A percentile compares a stretch with the other conserved stretches of the same genome.
phyloP scores from a whole-genome alignment of 257 asterid species.

The Pogostemon cablin region DNA sequence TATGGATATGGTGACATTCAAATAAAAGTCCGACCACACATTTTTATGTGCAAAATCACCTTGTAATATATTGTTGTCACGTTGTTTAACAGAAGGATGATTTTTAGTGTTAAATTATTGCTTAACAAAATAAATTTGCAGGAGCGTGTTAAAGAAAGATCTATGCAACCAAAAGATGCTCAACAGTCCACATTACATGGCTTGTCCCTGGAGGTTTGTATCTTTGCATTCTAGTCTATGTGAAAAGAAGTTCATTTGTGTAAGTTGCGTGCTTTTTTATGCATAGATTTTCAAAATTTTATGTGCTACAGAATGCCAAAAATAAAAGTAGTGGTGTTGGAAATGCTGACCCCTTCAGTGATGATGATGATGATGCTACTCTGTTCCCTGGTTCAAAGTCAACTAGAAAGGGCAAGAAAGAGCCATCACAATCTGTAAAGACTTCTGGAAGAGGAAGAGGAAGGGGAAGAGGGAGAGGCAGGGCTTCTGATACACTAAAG shows the following conservation, averaged over 20 bases:
- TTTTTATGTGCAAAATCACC: slow-evolving; percentile 14
- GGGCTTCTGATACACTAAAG: slow-evolving; percentile 67
- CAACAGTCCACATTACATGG: slow-evolving; percentile 60
- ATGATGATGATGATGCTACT: slow-evolving; percentile 79
- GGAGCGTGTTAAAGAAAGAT: slow-evolving; percentile 88
- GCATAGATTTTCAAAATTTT: slow-evolving; percentile 1
- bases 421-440: slow-evolving; percentile 59
- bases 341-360: slow-evolving; percentile 73
- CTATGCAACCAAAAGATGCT: slow-evolving; percentile 53
- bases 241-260: slow-evolving; percentile 18
- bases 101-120: slow-evolving; percentile 1
- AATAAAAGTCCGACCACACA: not conserved
- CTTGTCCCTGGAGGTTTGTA: slow-evolving; percentile 61
- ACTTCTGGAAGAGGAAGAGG: slow-evolving; percentile 65
- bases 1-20: slow-evolving; percentile 5
- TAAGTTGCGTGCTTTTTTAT: slow-evolving; percentile 23
- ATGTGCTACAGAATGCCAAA: slow-evolving; percentile 41
- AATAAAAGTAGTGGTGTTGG: slow-evolving; percentile 52
- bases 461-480: slow-evolving; percentile 71
- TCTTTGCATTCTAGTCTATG: slow-evolving; percentile 27
- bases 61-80: slow-evolving; percentile 13
- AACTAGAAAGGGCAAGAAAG: slow-evolving; percentile 64
- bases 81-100: slow-evolving; percentile 17
- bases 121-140: slow-evolving; percentile 39
- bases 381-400: slow-evolving; percentile 57